Evolutionary conservation across 179 eudicot genomes (phyloP).

Genomic region (Actinidia polygama): DNA sequence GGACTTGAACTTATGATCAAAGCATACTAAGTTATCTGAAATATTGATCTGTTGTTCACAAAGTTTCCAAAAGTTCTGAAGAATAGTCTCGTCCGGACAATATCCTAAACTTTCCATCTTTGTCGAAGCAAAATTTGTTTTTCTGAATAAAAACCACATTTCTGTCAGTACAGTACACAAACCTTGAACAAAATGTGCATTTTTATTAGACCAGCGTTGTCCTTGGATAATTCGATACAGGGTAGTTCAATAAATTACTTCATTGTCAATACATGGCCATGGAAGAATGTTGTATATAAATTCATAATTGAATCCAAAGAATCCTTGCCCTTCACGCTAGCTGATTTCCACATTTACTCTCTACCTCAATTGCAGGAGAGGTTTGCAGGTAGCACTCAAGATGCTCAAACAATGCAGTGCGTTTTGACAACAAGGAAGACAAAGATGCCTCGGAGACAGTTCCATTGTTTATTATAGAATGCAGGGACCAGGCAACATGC

Average conservation of each 20-base stretch:
- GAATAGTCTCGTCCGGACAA: slow-evolving; percentile 57
- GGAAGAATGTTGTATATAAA: no score
- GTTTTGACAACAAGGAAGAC: slow-evolving; percentile 63
- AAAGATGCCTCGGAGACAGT: slow-evolving; percentile 63
- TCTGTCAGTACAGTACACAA: slow-evolving; percentile 76
- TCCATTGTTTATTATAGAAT: slow-evolving; percentile 60
- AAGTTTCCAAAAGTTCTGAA: slow-evolving; percentile 78
- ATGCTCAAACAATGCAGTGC: slow-evolving; percentile 66
- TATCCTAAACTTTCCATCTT: slow-evolving; percentile 72
- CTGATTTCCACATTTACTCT: slow-evolving; percentile 46
- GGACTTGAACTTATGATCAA: not conserved
- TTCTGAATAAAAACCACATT: slow-evolving; percentile 78
- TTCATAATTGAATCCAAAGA: slow-evolving; percentile 14
- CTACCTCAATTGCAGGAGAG: slow-evolving; percentile 46
- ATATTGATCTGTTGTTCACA: slow-evolving; percentile 76
- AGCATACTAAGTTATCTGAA: slow-evolving; percentile 54
- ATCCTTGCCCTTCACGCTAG: slow-evolving; percentile 79
- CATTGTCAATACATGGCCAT: not conserved
- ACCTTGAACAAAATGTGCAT: slow-evolving; percentile 52
- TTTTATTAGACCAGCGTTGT: slow-evolving; percentile 28
- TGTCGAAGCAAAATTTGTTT: slow-evolving; percentile 67
- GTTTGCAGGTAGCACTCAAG: slow-evolving; percentile 57
- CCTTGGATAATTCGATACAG: not conserved
- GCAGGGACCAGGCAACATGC: slow-evolving; percentile 78
- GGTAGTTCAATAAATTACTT: slow-evolving; percentile 13